A percentile compares a stretch with the other conserved stretches of the same genome.
Evolutionary conservation across 345 rosid species (phyloP).

Genomic region (Citropsis articulata): DNA sequence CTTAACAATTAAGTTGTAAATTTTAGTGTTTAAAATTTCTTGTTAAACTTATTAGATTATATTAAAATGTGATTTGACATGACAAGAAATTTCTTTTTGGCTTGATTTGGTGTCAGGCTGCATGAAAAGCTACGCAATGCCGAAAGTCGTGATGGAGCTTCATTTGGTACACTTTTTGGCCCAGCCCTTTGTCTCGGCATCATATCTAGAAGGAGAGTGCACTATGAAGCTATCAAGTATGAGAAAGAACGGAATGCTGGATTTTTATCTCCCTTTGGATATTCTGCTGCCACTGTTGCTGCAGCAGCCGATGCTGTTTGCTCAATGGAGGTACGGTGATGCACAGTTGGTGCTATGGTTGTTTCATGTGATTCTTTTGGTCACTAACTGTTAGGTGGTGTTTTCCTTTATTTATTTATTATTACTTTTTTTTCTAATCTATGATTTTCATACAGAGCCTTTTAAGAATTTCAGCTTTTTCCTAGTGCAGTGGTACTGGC

Average conservation of each 20-base stretch:
- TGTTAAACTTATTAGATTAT: background rate
- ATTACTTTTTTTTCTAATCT: background rate
- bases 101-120: constrained; percentile 46
- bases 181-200: constrained; percentile 72
- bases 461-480: constrained; percentile 18
- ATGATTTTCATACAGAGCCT: background rate
- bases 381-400: background rate
- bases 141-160: constrained; percentile 75
- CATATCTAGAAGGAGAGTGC: constrained; percentile 77
- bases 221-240: constrained; percentile 67
- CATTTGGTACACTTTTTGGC: constrained; percentile 72
- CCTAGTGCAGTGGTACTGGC: constrained; percentile 76
- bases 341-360: background rate
- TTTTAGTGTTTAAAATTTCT: no score
- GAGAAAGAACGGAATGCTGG: constrained; percentile 89
- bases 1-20: background rate
- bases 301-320: constrained; percentile 67
- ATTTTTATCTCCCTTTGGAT: constrained; percentile 85
- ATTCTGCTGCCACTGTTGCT: constrained; percentile 64
- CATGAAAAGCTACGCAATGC: constrained; percentile 58
- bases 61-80: background rate
- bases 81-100: background rate
- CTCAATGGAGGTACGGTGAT: constrained; percentile 73
- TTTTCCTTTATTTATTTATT: background rate
- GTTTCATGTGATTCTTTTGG: constrained; percentile 1